These are phyloP conservation scores for Carex arenaria DNA, from an alignment of 202 grass and related monocot genomes.

Conservation along the genomic window DNA sequence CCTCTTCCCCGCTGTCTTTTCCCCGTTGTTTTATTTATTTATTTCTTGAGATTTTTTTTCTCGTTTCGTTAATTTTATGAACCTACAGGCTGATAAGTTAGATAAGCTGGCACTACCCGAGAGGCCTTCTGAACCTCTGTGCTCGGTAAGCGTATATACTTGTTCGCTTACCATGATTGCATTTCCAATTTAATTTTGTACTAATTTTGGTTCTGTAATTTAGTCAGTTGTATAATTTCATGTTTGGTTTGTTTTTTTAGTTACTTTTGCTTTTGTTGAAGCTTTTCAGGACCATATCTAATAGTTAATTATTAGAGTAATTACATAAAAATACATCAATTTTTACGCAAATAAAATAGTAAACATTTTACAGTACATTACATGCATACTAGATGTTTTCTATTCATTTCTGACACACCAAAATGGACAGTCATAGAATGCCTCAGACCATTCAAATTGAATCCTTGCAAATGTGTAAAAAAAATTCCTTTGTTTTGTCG, in stretches of 20 bases:
- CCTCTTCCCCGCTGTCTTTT: neutral
- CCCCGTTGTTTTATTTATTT: neutral
- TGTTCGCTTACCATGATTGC: neutral
- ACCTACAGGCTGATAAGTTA: constrained; percentile 37
- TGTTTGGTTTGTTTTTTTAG: neutral
- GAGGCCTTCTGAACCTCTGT: constrained; percentile 59
- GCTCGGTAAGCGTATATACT: constrained; percentile 45
- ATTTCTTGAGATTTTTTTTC: neutral
- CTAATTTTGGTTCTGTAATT: neutral
- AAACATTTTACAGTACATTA: no score
- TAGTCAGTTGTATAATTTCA: neutral
- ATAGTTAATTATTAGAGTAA: neutral
- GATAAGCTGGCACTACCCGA: constrained; percentile 42
- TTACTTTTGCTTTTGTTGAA: neutral
- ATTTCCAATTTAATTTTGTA: neutral
- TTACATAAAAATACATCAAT: no score
- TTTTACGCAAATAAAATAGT: no score
- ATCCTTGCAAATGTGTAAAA: neutral
- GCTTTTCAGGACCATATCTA: no score
- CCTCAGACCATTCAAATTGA: neutral
- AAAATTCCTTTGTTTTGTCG: neutral
- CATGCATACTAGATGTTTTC: no score
- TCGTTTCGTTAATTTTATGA: constrained; percentile 17
- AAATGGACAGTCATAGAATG: neutral
- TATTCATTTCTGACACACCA: no score